Percentiles rank a stretch among this genome's conserved stretches.
Evolutionary conservation across 805 yeast species (phyloP).

Genomic region (Wickerhamomyces rabaulensis): DNA sequence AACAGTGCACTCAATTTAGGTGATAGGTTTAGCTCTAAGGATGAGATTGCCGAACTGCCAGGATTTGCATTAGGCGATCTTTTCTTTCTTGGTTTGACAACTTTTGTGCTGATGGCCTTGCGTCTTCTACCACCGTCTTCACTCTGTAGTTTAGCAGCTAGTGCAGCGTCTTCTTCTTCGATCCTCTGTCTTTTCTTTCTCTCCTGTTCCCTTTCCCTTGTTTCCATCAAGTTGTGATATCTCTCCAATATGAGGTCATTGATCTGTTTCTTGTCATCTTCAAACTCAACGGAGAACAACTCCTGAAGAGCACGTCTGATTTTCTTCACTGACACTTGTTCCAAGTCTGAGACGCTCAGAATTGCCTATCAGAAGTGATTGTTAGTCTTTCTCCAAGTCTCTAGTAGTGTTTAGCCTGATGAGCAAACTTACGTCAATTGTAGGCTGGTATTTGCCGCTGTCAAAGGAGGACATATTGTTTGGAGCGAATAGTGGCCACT

Average conservation of each 20-base stretch:
- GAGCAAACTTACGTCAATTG: constrained; percentile 50
- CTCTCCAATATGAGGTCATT: constrained; percentile 57
- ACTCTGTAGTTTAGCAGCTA: constrained; percentile 45
- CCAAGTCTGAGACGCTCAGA: constrained; percentile 62
- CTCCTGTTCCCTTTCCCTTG: constrained; percentile 24
- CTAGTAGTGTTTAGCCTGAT: not conserved
- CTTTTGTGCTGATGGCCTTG: constrained; percentile 6
- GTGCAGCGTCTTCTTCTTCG: constrained; percentile 42
- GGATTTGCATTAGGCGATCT: constrained; percentile 6
- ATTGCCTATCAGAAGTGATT: constrained; percentile 45
- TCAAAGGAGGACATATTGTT: constrained; percentile 11
- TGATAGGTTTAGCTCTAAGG: constrained; percentile 43
- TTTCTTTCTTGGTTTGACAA: constrained; percentile 11
- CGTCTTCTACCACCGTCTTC: constrained; percentile 17
- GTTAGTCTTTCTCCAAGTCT: constrained; percentile 3
- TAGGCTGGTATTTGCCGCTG: constrained; percentile 39
- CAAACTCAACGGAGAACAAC: constrained; percentile 53
- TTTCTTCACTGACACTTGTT: constrained; percentile 63
- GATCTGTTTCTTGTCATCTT: constrained; percentile 45
- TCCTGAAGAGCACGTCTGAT: constrained; percentile 70
- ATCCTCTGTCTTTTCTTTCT: constrained; percentile 33
- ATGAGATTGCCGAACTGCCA: constrained; percentile 24
- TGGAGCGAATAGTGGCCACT: not conserved
- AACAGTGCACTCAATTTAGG: constrained; percentile 46
- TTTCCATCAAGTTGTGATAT: constrained; percentile 42